phyloP scores from a whole-genome alignment of 768 basidiomycete species.

The Panus rudis region DNA sequence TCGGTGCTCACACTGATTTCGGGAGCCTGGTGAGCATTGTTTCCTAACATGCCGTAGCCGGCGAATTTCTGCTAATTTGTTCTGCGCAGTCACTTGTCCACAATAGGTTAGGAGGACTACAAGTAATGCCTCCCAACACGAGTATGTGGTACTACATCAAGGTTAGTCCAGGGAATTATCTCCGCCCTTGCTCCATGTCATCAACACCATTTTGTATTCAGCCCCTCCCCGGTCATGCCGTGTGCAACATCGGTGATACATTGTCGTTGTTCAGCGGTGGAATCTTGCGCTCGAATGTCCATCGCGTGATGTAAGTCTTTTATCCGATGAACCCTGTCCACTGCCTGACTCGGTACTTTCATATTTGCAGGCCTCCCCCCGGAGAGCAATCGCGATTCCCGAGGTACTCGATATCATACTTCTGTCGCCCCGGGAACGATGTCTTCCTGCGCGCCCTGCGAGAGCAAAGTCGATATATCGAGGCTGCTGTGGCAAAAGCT shows the following conservation, averaged over 20 bases:
- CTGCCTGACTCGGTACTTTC: background rate
- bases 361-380: slow-evolving; percentile 30
- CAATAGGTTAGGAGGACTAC: slow-evolving; percentile 40
- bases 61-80: slow-evolving; percentile 1
- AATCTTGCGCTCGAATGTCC: slow-evolving; percentile 36
- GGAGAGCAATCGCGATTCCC: slow-evolving; percentile 25
- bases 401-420: slow-evolving; percentile 30
- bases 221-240: slow-evolving; percentile 37
- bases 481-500: slow-evolving; percentile 13
- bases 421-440: slow-evolving; percentile 27
- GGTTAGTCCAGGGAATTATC: slow-evolving; percentile 17
- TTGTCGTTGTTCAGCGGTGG: slow-evolving; percentile 39
- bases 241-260: slow-evolving; percentile 42
- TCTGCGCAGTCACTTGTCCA: slow-evolving; percentile 28
- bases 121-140: slow-evolving; percentile 33
- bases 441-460: slow-evolving; percentile 23
- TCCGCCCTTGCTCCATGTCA: too few relatives aligned
- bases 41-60: background rate
- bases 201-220: slow-evolving; percentile 9
- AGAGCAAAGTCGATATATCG: slow-evolving; percentile 19
- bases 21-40: slow-evolving; percentile 49
- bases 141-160: slow-evolving; percentile 36
- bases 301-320: slow-evolving; percentile 33
- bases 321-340: background rate
- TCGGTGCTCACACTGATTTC: slow-evolving; percentile 71